Conservation (phyloP, 495 filamentous ascomycete genomes). For the Recurvomyces mirabilis region DNA sequence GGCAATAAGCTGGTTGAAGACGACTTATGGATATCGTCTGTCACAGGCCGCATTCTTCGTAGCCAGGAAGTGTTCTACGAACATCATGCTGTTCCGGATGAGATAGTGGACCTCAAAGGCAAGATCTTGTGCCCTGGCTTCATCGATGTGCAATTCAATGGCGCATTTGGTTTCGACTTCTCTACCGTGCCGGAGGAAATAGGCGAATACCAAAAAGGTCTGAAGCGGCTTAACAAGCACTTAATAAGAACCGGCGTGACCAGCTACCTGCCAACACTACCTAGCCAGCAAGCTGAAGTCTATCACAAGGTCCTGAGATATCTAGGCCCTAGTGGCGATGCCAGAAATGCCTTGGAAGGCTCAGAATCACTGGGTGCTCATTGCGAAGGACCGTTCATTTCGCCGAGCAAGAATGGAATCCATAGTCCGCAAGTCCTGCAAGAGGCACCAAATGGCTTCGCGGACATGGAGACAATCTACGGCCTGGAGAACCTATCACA, state of each 20-base stretch:
- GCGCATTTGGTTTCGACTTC: constrained; percentile 78
- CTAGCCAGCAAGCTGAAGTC: constrained; percentile 54
- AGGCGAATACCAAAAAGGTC: constrained; percentile 50
- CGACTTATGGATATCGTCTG: constrained; percentile 69
- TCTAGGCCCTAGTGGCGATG: constrained; percentile 54
- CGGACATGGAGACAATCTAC: constrained; percentile 57
- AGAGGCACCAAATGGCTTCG: constrained; percentile 36
- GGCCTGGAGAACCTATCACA: constrained; percentile 47
- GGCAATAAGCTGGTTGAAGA: constrained; percentile 51
- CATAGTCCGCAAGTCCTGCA: constrained; percentile 58
- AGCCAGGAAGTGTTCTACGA: constrained; percentile 68
- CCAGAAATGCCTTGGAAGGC: constrained; percentile 46
- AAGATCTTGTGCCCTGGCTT: constrained; percentile 71
- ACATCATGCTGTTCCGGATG: constrained; percentile 46
- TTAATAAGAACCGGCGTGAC: constrained; percentile 70
- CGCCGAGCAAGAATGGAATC: constrained; percentile 56
- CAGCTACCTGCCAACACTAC: constrained; percentile 69
- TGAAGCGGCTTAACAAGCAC: constrained; percentile 54
- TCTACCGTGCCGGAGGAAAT: constrained; percentile 53
- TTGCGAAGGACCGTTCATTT: constrained; percentile 75
- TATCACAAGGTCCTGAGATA: constrained; percentile 63
- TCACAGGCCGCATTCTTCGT: constrained; percentile 62
- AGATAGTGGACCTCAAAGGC: constrained; percentile 59
- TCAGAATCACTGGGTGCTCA: constrained; percentile 76
- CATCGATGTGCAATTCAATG: constrained; percentile 80